Evolutionary conservation across 2,329 filamentous ascomycete species (phyloP).

Genomic region (Didymella arachidicola): DNA sequence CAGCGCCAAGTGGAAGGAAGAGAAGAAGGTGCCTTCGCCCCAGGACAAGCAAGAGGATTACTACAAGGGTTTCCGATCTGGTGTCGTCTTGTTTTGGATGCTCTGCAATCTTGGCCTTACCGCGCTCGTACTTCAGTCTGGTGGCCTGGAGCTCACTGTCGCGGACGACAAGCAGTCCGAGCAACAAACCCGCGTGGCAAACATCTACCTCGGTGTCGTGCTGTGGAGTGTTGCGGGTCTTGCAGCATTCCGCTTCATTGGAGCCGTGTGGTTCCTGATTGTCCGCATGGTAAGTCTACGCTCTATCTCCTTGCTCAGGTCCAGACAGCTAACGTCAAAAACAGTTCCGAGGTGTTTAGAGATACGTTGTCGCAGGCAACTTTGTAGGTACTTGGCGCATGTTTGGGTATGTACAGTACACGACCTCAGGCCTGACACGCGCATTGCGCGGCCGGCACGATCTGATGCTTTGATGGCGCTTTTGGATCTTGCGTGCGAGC

Average conservation of each 20-base stretch:
- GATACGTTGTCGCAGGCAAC: background rate
- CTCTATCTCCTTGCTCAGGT: background rate
- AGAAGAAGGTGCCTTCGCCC: slow-evolving; percentile 68
- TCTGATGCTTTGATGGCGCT: slow-evolving; percentile 14
- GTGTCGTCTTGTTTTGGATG: slow-evolving; percentile 95
- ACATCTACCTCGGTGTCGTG: slow-evolving; percentile 85
- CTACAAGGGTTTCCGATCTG: slow-evolving; percentile 93
- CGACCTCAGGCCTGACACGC: background rate
- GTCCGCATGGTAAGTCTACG: slow-evolving; percentile 50
- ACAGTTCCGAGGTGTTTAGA: slow-evolving; percentile 62
- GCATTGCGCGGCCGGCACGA: slow-evolving; percentile 2
- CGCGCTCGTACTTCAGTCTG: slow-evolving; percentile 85
- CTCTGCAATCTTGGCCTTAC: slow-evolving; percentile 90
- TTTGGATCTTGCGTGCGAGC: slow-evolving; percentile 15
- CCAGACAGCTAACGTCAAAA: slow-evolving; percentile 35
- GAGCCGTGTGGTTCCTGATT: slow-evolving; percentile 90
- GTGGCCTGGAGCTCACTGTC: slow-evolving; percentile 71
- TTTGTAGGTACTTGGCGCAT: slow-evolving; percentile 13
- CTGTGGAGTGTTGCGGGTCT: slow-evolving; percentile 88
- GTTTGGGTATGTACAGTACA: slow-evolving; percentile 14
- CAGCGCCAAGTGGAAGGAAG: slow-evolving; percentile 74
- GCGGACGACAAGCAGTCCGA: slow-evolving; percentile 50
- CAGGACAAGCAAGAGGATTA: slow-evolving; percentile 94
- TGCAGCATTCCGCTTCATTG: slow-evolving; percentile 85
- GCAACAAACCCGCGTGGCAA: slow-evolving; percentile 66